Base-by-base conservation (phyloP, 176 grass and related monocot species). In the Otatea glauca region DNA sequence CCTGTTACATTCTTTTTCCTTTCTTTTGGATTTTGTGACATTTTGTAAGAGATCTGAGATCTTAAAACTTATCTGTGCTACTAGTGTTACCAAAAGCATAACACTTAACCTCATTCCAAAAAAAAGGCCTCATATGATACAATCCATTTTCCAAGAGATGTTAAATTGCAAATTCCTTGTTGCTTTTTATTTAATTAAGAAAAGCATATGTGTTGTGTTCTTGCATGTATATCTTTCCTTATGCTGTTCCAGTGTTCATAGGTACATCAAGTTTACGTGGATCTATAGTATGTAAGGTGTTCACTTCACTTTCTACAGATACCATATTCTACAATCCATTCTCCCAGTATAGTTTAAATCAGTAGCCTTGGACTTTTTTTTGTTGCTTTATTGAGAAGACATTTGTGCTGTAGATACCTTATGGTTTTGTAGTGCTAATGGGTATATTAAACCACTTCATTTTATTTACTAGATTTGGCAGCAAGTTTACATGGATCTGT, bases 51-150 rank as follows among this genome's bases (percentile, higher is more conserved):
- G 45, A 43, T 43, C 1, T 65, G 43, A 86, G 43, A 39, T 79
- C 32, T 75, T 79, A 65, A 38, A 84, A 72, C 13, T 55, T 83
- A 72, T 84, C 41, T 84, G 47, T 24, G 44, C 51, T 71, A 23
- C 13, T 25, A 81, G 9, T 81, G 27, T 34, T 78, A 83, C 37
- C 35, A 58, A 75, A 83, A 43, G 6, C 20, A 56, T 56, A 10
- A 34, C 7, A 43, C 27, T 70, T 83, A 53, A 60, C 35, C 45
- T 17, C 9, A 65, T 37, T 81, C n/a, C 13, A 25, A 38, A 59
- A 44, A 29, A 43, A 63, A 64, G 9, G 7, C 0, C 8, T 35
- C 27, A 25, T 59, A 71, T 70, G 42, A 65, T 70, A 63, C 69
- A 89, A 54, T 59, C 21, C 42, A 27, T 75, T 89, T 62, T 49